Base-by-base conservation (phyloP, 2,329 filamentous ascomycete species). In the Rutstroemia sp. region DNA sequence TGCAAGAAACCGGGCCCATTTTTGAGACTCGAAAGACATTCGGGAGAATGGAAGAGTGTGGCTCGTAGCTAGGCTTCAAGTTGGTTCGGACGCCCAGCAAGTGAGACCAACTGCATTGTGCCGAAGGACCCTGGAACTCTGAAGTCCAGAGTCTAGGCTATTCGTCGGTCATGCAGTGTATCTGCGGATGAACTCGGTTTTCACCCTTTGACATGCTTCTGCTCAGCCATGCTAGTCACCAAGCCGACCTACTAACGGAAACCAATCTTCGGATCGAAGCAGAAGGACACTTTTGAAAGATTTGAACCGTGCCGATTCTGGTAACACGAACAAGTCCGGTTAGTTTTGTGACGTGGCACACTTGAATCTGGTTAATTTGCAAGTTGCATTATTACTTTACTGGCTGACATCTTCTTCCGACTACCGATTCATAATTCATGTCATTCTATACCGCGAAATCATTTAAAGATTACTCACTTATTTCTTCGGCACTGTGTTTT, bases 291-390 rank as follows among this genome's bases (percentile, higher is more conserved):
- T n/a, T 55, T 55, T 18, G n/a, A 37, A 12, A 50, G 23, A 25
- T 38, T 50, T 50, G 23, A 55, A 14, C 46, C 14, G 23, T 23
- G 45, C 38, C 25, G 16, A 52, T 19, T 25, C n/a, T 34, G 25
- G 46, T 44, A 30, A 25, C 23, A 50, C 52, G 19, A 44, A 19
- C 41, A 55, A 41, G 5, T 19, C 45, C 18, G 21, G 9, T 50
- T 37, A 21, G 37, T 55, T 50, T 3, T 14, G 25, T 55, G 46
- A 55, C 52, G 46, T 55, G 52, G 52, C 46, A 44, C 9, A 27
- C 25, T 25, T 30, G 19, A 9, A 27, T 44, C 21, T 50, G 27
- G 42, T 50, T 50, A 55, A 21, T 55, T 50, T 30, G 30, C 16
- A 23, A 44, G 21, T 42, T 8, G 9, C 10, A 12, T 55, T 14